Evolutionary conservation across 129 eudicot species (phyloP).

Genomic region (Flaveria bidentis): DNA sequence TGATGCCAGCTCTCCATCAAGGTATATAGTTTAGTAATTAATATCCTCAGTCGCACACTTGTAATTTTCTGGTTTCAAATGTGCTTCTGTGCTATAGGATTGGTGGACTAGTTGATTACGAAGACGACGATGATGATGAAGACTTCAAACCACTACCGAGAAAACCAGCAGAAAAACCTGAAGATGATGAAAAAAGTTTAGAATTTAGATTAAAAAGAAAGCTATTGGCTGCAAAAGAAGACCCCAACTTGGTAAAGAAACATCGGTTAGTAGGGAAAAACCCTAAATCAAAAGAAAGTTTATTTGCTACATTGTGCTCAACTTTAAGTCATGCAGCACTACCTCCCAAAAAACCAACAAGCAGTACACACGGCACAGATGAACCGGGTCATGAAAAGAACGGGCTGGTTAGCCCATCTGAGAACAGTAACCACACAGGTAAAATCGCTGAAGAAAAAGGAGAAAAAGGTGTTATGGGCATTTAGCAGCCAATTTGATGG

Average conservation of each 20-base stretch:
- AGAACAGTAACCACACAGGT: slow-evolving; percentile 17
- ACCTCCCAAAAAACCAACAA: slow-evolving; percentile 49
- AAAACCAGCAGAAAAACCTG: slow-evolving; percentile 46
- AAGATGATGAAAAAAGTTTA: slow-evolving; percentile 55
- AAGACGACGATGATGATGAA: slow-evolving; percentile 88
- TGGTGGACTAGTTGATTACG: slow-evolving; percentile 84
- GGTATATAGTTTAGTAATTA: slow-evolving; percentile 42
- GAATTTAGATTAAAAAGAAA: slow-evolving; percentile 67
- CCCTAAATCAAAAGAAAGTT: slow-evolving; percentile 63
- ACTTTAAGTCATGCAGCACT: slow-evolving; percentile 61
- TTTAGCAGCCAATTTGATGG: slow-evolving; percentile 6
- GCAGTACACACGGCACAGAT: slow-evolving; percentile 21
- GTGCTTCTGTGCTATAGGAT: slow-evolving; percentile 37
- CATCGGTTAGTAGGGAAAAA: slow-evolving; percentile 45
- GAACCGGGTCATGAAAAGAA: slow-evolving; percentile 29
- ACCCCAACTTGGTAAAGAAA: slow-evolving; percentile 49
- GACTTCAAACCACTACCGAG: slow-evolving; percentile 84
- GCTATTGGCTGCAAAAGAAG: slow-evolving; percentile 62
- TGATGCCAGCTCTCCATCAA: slow-evolving; percentile 50
- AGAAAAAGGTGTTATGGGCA: slow-evolving; percentile 18
- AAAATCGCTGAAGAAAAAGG: slow-evolving; percentile 21
- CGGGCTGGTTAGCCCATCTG: slow-evolving; percentile 29
- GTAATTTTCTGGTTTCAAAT: slow-evolving; percentile 1
- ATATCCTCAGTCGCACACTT: not conserved
- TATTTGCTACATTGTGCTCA: slow-evolving; percentile 71